These are phyloP conservation scores for Erythrophleum fordii DNA, from an alignment of 306 rosid species.

Conservation along the genomic window DNA sequence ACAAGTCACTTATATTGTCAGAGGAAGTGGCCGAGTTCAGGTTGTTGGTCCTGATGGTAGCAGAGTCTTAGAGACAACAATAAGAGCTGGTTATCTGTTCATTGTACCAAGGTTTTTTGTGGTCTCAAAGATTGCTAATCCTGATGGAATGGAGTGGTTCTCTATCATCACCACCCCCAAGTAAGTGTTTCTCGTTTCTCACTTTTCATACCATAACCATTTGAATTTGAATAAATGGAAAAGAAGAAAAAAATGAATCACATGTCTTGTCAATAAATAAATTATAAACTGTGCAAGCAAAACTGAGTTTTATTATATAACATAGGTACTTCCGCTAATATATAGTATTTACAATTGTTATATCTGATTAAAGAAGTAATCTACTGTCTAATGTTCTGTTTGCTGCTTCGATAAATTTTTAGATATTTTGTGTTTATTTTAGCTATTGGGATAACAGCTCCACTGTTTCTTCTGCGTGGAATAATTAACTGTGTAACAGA, in stretches of 20 bases:
- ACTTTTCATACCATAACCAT: not conserved
- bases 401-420: not conserved
- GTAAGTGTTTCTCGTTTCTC: constrained; percentile 50
- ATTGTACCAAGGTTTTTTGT: constrained; percentile 85
- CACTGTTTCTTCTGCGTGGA: no score
- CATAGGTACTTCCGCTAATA: not conserved
- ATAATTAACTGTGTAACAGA: no score
- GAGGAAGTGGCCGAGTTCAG: constrained; percentile 78
- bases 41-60: constrained; percentile 77
- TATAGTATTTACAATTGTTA: not conserved
- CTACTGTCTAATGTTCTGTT: not conserved
- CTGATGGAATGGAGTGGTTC: constrained; percentile 88
- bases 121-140: constrained; percentile 82
- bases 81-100: constrained; percentile 75
- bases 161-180: constrained; percentile 84
- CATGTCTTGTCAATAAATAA: no score
- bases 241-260: no score
- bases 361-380: constrained; percentile 2
- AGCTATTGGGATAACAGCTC: no score
- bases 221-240: no score
- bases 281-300: no score
- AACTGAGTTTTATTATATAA: no score
- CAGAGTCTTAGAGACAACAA: constrained; percentile 74
- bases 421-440: no score
- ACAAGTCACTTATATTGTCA: constrained; percentile 79